A percentile compares a stretch with the other conserved stretches of the same genome.
Conservation (phyloP, 2,329 filamentous ascomycete genomes). For the Capronia americana region DNA sequence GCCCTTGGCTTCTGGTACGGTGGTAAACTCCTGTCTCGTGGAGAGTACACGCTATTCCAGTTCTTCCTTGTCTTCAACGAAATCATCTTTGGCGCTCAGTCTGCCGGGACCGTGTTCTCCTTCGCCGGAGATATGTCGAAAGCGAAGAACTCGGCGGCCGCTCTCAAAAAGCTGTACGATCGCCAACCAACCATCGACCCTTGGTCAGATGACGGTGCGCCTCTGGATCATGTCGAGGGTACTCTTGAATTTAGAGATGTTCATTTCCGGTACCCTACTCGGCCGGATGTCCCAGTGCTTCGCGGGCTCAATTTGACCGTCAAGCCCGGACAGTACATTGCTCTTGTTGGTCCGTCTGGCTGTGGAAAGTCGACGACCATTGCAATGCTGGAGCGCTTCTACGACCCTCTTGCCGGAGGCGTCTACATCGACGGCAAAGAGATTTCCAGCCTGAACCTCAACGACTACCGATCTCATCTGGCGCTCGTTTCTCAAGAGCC, state of each 20-base stretch:
- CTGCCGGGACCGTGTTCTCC: conserved; percentile 85
- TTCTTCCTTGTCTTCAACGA: conserved; percentile 92
- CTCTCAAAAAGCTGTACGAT: conserved; percentile 85
- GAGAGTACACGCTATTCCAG: conserved; percentile 78
- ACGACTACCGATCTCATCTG: conserved; percentile 81
- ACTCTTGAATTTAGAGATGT: conserved; percentile 88
- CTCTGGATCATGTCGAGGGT: conserved; percentile 70
- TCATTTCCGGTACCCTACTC: conserved; percentile 91
- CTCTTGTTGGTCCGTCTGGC: conserved; percentile 86
- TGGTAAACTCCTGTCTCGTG: conserved; percentile 72
- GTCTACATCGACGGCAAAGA: conserved; percentile 84
- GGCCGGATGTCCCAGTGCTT: conserved; percentile 89
- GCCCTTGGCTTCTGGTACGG: conserved; percentile 95
- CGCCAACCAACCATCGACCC: conserved; percentile 80
- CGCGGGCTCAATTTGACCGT: conserved; percentile 72
- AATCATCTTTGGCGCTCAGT: conserved; percentile 90
- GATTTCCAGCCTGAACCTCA: conserved; percentile 80
- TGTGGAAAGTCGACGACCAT: conserved; percentile 96
- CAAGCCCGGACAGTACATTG: conserved; percentile 60
- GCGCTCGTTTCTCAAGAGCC: conserved; percentile 94
- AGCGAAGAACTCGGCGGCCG: conserved; percentile 79
- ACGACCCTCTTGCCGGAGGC: conserved; percentile 81
- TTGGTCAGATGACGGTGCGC: conserved; percentile 74
- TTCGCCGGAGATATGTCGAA: conserved; percentile 94
- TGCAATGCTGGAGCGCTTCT: conserved; percentile 89